Evolutionary conservation across 2,329 filamentous ascomycete species (phyloP).

Genomic region (Penicillium sp.): DNA sequence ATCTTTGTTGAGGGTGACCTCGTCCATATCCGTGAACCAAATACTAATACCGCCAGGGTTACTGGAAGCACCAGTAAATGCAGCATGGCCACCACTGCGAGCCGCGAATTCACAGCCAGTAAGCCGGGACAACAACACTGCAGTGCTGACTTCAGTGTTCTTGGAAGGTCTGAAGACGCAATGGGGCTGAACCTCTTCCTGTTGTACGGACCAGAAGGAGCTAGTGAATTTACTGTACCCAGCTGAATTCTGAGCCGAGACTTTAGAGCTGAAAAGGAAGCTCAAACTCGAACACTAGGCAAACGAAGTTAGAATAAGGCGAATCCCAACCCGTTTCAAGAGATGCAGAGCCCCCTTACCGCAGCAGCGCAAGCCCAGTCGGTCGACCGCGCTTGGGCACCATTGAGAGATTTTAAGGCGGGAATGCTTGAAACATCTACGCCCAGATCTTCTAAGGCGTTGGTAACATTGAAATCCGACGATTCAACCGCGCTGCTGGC

Average conservation of each 20-base stretch:
- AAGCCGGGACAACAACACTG: constrained; percentile 35
- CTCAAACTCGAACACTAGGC: not conserved
- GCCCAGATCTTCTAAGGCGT: constrained; percentile 1
- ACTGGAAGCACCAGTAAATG: constrained; percentile 59
- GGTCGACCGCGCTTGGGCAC: constrained; percentile 4
- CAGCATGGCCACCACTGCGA: constrained; percentile 63
- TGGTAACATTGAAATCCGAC: constrained; percentile 7
- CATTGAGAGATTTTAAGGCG: constrained; percentile 5
- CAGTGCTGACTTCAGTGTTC: constrained; percentile 35
- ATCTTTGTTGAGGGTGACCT: constrained; percentile 33
- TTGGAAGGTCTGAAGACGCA: constrained; percentile 39
- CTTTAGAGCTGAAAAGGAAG: constrained; percentile 1
- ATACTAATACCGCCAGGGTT: constrained; percentile 48
- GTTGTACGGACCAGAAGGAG: constrained; percentile 44
- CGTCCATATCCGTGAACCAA: constrained; percentile 36
- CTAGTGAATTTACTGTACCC: constrained; percentile 25
- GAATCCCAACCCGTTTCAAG: too few relatives aligned
- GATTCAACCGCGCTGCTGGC: constrained; percentile 7
- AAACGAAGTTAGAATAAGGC: not conserved
- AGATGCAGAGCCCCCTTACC: not conserved
- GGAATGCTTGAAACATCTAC: constrained; percentile 12
- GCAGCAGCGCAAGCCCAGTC: constrained; percentile 5
- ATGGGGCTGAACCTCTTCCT: constrained; percentile 36
- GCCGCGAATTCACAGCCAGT: constrained; percentile 54
- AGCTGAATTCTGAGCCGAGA: constrained; percentile 20